Evolutionary conservation across 2,329 filamentous ascomycete genomes (phyloP), one percentile per base, ranked within the genome.

Genomic region (Botrytis cinerea): DNA sequence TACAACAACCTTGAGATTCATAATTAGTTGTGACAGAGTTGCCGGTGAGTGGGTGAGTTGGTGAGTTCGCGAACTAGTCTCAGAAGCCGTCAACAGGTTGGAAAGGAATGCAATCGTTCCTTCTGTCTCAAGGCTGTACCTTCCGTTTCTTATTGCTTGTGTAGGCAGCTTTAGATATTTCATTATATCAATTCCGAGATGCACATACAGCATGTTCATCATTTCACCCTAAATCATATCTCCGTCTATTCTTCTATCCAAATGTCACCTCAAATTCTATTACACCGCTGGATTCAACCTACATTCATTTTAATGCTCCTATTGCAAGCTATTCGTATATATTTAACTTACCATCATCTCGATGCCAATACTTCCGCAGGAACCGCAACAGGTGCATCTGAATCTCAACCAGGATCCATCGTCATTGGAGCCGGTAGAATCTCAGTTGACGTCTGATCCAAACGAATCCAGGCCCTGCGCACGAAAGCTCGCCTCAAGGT

Each of bases 301-400:
- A 64, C 69, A 22, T 73, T 78, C 54, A 54, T 64, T 72, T 75
- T 76, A 7, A 74, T 75, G 62, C 71, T 75, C 67, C 51, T 75
- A 32, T 43, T 74, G 22, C 72, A 75, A 69, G 46, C 68, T 28
- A 46, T 75, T 18, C 72, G 61, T 63, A 22, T 74, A 70, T 38
- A 73, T 60, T 64, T 73, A 22, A 54, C 40, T 60, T 60, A 69
- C 32, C 38, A 54, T 60, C 28, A 48, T 70, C 32, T 46, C 63
- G 46, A 48, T 70, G 67, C 63, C 75, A 77, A 78, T 76, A 76
- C 74, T 40, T 75, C 73, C 51, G 46, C 72, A 72, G 72, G 51
- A 71, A 32, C 62, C 66, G 67, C 75, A 66, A 32, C 67, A 73
- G 8, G 67, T 38, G 25, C 66, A 57, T 48, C 73, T 68, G 72